Evolutionary conservation across 2,329 filamentous ascomycete genomes (phyloP).

Genomic region (Microthyrium microscopicum): DNA sequence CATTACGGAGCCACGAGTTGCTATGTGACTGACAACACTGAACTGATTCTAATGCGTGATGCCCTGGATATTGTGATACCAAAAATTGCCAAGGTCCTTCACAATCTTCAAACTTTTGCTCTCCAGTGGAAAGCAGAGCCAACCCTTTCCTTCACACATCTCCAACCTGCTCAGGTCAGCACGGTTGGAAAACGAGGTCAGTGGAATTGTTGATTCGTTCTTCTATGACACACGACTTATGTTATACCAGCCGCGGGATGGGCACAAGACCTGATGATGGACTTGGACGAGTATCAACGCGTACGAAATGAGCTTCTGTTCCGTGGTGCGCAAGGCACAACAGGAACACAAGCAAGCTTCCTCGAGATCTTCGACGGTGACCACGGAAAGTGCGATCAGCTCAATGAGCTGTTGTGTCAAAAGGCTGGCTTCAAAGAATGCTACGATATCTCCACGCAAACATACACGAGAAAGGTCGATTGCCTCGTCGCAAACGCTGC

Average conservation of each 20-base stretch:
- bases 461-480: conserved; percentile 70
- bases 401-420: conserved; percentile 46
- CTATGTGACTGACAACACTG: conserved; percentile 58
- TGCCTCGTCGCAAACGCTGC: conserved; percentile 67
- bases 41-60: conserved; percentile 60
- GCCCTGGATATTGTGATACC: conserved; percentile 59
- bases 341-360: conserved; percentile 63
- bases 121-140: conserved; percentile 55
- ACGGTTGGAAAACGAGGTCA: conserved; percentile 50
- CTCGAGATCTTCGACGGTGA: conserved; percentile 49
- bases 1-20: conserved; percentile 54
- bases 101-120: conserved; percentile 58
- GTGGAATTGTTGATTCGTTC: too few species aligned
- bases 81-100: conserved; percentile 64
- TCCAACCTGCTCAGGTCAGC: conserved; percentile 41
- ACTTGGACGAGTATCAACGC: conserved; percentile 56
- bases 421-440: conserved; percentile 47
- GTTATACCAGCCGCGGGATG: too few species aligned
- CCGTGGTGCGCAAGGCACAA: conserved; percentile 55
- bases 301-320: conserved; percentile 54
- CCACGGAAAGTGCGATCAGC: conserved; percentile 41
- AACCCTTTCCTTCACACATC: conserved; percentile 62
- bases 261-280: conserved; percentile 61
- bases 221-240: too few species aligned
- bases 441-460: conserved; percentile 54